Base-by-base conservation (phyloP, 352 stramenopile genomes). In the Aphanomyces astaci region DNA sequence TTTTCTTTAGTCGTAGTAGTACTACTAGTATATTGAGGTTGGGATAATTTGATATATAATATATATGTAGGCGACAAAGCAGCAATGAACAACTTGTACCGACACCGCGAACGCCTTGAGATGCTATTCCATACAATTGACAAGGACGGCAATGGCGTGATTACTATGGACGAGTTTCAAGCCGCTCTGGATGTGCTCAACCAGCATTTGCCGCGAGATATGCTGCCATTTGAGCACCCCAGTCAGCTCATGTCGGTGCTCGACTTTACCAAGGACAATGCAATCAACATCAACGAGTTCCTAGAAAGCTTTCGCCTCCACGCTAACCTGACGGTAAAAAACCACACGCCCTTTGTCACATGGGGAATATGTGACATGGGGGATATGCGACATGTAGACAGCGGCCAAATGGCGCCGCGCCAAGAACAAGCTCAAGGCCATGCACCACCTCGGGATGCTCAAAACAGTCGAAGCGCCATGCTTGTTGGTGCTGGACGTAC, bases 241-340 rank as follows among this genome's bases (percentile, higher is more conserved):
- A 71, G 79, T 49, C 80, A 92, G 66, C 82, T 90, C 53, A 92
- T 94, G 82, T 73, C 74, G n/a, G 90, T 88, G 79, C 78, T 94
- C 63, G 86, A 94, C 71, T 92, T 94, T 54, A 88, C 75, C 39
- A 81, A 89, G 65, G 84, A 94, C 70, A 90, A 91, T 54, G 80
- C 88, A 64, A 85, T 94, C 74, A 92, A 94, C 76, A 94, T 94
- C 64, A 94, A 94, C 71, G 86, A 94, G 78, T 94, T 94, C 70
- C 88, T 94, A 76, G 86, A 94, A 57, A 81, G 82, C 56, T 94
- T 94, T 73, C 82, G 86, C 27, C 86, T 94, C 59, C 90, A 91
- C 51, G 86, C 86, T 32, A 92, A 88, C 72, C 78, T 94, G 46
- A 94, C 86, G 22, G 82, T 49, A 25, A 19, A 19, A 7, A 4